Evolutionary conservation across 371 early-diverging fungal genomes (phyloP).

Genomic region (Mortierella sp.): DNA sequence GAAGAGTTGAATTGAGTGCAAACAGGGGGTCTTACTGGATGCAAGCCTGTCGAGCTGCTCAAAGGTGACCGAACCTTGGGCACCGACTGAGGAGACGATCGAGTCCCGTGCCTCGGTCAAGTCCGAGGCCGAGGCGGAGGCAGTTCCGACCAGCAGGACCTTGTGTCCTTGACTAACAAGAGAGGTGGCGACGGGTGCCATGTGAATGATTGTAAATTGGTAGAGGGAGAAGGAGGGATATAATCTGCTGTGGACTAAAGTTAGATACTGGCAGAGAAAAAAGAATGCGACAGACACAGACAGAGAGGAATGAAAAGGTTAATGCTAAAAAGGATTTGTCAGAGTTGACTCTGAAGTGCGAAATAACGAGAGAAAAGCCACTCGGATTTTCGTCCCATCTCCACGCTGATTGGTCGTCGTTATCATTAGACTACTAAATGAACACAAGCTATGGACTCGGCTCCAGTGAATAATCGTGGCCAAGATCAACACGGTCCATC

Average conservation of each 20-base stretch:
- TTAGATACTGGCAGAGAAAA: not conserved
- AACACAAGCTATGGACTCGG: too few species aligned
- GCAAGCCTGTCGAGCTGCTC: slow-evolving; percentile 78
- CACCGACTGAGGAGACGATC: slow-evolving; percentile 51
- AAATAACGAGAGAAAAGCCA: too few species aligned
- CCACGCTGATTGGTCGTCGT: not conserved
- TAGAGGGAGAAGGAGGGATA: not conserved
- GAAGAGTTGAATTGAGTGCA: too few species aligned
- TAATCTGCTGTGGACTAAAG: not conserved
- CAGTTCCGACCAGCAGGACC: slow-evolving; percentile 69
- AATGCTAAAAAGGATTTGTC: too few species aligned
- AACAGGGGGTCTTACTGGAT: slow-evolving; percentile 52
- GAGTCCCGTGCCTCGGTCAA: slow-evolving; percentile 54
- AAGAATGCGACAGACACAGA: too few species aligned
- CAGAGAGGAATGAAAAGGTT: too few species aligned
- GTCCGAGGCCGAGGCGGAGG: slow-evolving; percentile 57
- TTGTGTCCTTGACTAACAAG: slow-evolving; percentile 55
- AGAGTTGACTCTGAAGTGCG: too few species aligned
- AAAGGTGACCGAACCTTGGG: slow-evolving; percentile 64
- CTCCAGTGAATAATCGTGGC: not conserved
- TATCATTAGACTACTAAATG: slow-evolving; percentile 1
- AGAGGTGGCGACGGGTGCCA: slow-evolving; percentile 42
- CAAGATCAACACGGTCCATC: not conserved
- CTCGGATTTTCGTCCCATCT: too few species aligned
- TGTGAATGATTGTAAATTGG: not conserved